Percentiles rank a stretch among this genome's conserved stretches.
These are phyloP conservation scores for Ophiocytium majus DNA, from an alignment of 352 stramenopile species.

Conservation along the genomic window DNA sequence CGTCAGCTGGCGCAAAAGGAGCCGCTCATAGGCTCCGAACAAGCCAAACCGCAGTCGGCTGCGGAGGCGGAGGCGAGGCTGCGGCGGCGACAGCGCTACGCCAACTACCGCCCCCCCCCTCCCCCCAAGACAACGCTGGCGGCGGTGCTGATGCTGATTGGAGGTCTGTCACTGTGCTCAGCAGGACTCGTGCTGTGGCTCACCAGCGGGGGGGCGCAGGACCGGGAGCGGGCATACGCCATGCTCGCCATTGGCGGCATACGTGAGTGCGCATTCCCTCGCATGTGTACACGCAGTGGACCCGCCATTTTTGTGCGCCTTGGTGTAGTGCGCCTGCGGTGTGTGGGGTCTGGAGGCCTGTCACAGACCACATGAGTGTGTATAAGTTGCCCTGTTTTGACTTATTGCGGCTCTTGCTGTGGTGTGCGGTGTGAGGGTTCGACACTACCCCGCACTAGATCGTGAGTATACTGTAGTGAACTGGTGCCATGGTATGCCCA, in stretches of 20 bases:
- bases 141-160: slow-evolving; percentile 41
- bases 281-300: slow-evolving; percentile 1
- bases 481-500: no score
- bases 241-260: slow-evolving; percentile 50
- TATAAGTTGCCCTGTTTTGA: no score
- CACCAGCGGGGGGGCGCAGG: slow-evolving; percentile 23
- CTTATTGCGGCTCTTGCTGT: no score
- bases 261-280: slow-evolving; percentile 34
- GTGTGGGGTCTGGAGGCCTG: no score
- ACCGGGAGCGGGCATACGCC: slow-evolving; percentile 31
- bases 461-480: no score
- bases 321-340: no score
- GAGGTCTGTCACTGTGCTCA: slow-evolving; percentile 27
- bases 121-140: slow-evolving; percentile 53
- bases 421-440: no score
- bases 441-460: no score
- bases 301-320: no score
- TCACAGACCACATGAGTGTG: no score
- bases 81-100: slow-evolving; percentile 27
- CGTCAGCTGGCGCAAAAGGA: no score
- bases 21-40: no score
- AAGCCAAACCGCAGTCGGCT: not conserved
- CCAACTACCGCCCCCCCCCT: slow-evolving; percentile 30
- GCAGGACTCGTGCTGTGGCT: slow-evolving; percentile 29
- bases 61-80: not conserved